Evolutionary conservation across 23 red algal genomes (phyloP), one percentile per base, ranked within the genome.

Genomic region (Rhodosorus marinus): DNA sequence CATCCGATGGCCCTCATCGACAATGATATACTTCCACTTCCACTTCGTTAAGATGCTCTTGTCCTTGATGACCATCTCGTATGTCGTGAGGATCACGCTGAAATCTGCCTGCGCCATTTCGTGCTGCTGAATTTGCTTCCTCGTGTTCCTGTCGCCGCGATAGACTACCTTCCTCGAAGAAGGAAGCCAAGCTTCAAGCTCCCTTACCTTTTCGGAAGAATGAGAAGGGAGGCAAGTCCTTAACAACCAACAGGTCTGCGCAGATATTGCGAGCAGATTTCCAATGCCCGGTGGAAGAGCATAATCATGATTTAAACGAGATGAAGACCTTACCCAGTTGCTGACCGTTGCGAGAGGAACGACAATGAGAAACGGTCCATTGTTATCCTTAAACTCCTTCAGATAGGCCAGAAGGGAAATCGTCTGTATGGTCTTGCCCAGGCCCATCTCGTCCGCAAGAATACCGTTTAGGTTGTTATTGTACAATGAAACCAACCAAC

Each of bases 1-100:
- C 87, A 94, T 94, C 45, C 87, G 65, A 52, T 94, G 87, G 8
- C 87, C 87, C 54, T 94, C 87, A 45, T 94, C 87, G 41, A 94
- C 77, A 49, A 94, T 94, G 20, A 94, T 94, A 66, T 94, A 94
- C 67, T 80, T 77, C 87, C 87, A 94, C 25, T 72, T 60, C 24
- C 80, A 75, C 33, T 69, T 66, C 23, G 25, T 62, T 25, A 94
- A 64, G 29, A 80, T 64, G 42, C 69, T 65, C 70, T 94, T 81
- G 52, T 94, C 87, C 26, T 69, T 74, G 19, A 94, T 75, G 26
- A 81, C 56, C 31, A 76, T 83, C 52, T 94, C 87, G 26, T 94
- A 94, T 4, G 87, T 94, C 9, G 87, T 94, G 24, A 94, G 60
- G 14, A 94, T 35, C 0, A 94, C 64, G 41, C 80, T 77, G 53